phyloP scores from a whole-genome alignment of 2,329 filamentous ascomycete species.

The Epichloe typhina region DNA sequence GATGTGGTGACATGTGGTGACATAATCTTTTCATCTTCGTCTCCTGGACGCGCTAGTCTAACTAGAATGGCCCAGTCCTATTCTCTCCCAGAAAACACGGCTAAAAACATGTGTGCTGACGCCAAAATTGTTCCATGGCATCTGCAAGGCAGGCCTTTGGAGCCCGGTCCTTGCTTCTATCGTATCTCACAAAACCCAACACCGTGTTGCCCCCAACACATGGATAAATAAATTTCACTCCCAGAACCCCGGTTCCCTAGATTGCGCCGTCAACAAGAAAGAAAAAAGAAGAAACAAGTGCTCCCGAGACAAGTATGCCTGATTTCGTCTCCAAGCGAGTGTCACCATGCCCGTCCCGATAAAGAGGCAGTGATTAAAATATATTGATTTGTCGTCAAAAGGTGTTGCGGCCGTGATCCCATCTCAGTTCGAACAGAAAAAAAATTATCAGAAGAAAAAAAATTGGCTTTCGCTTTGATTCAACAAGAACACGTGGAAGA shows the following conservation, averaged over 20 bases:
- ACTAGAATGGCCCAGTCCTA: background rate
- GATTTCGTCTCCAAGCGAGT: slow-evolving; percentile 4
- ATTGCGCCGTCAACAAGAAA: background rate
- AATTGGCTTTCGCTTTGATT: background rate
- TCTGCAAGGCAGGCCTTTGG: background rate
- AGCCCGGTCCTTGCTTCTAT: background rate
- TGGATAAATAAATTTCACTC: background rate
- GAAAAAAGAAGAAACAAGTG: background rate
- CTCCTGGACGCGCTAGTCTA: slow-evolving; percentile 2
- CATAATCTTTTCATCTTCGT: background rate
- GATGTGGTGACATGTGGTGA: background rate
- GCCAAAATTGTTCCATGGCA: background rate
- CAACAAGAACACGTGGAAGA: no score
- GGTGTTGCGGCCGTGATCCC: slow-evolving; percentile 5
- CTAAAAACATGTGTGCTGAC: background rate
- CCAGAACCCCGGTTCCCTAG: background rate
- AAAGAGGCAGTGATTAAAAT: slow-evolving; percentile 2
- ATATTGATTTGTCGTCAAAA: slow-evolving; percentile 6
- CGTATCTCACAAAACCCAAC: background rate
- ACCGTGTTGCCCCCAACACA: background rate
- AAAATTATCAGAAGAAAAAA: background rate
- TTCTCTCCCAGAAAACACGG: no score
- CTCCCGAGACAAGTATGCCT: background rate
- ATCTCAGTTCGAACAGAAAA: slow-evolving; percentile 1
- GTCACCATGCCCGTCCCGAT: background rate